Evolutionary conservation across 2,329 filamentous ascomycete genomes (phyloP), one percentile per base, ranked within the genome.

Genomic region (Fusarium oxysporum): DNA sequence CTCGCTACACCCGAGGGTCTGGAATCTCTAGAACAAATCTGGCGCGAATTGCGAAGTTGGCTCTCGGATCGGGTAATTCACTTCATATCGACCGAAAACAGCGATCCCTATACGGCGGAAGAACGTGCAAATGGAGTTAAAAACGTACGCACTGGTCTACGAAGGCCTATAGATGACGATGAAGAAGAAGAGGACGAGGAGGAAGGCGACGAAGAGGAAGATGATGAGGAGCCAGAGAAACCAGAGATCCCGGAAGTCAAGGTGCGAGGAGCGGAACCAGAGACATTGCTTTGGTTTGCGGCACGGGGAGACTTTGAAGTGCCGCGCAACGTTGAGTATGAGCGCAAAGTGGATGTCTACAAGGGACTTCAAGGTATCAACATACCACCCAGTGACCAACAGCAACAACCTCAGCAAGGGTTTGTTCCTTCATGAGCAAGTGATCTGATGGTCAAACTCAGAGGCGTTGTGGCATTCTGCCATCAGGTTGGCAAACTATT

Each of bases 81-180:
- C 30, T 85, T 86, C 62, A 84, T 84, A 41, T 77, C 80, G 38
- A 84, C 84, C 28, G 84, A 85, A 71, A 84, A 84, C 0, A 79
- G 78, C n/a, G 91, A 92, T 62, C 86, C 91, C 63, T 96, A 91
- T 80, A 96, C 93, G 4, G 84, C 89, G 7, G 91, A 92, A 76
- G 94, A 96, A 84, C 86, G 88, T 57, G 89, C 88, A 65, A 73
- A 80, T 65, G 93, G 93, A 11, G 81, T 92, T 16, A 88, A 92
- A 77, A 92, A 90, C 75, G 92, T 95, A 50, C 86, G 91, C 41
- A 96, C 93, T 1, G 93, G 93, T 0, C 80, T 96, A 78, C 87
- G 81, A 78, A 86, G 89, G 73, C 85, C 81, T 6, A 76, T 90
- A 17, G 86, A 87, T 54, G 85, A 87, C 28, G 85, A 86, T 2